A percentile compares a stretch with the other conserved stretches of the same genome.
These are phyloP conservation scores for Phytophthora chlamydospora DNA, from an alignment of 352 stramenopile genomes.

Conservation along the genomic window DNA sequence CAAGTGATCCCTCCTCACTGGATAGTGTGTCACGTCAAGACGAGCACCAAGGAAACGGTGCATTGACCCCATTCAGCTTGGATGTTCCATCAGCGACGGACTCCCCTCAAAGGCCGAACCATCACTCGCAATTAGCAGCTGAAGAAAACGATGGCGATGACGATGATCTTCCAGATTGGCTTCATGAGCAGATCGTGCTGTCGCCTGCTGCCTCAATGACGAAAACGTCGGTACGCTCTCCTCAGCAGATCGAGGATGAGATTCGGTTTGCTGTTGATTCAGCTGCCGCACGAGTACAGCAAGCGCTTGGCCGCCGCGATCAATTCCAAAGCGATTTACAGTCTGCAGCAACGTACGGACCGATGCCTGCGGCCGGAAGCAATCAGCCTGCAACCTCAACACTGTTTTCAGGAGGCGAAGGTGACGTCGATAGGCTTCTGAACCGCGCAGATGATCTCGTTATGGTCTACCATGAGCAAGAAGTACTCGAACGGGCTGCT, in stretches of 20 bases:
- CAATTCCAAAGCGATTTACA: conserved; percentile 47
- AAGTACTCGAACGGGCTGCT: neutral
- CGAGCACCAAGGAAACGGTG: neutral
- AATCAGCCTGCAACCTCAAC: conserved; percentile 14
- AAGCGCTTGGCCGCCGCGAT: conserved; percentile 45
- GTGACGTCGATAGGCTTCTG: conserved; percentile 1
- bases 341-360: conserved; percentile 18
- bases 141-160: conserved; percentile 9
- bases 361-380: neutral
- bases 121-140: conserved; percentile 4
- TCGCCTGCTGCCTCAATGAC: conserved; percentile 20
- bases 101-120: conserved; percentile 2
- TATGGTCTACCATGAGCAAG: conserved; percentile 3
- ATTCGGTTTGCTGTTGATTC: conserved; percentile 64
- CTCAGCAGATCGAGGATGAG: conserved; percentile 64
- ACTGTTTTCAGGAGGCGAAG: conserved; percentile 10
- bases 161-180: conserved; percentile 38
- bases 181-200: conserved; percentile 14
- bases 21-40: conserved; percentile 22
- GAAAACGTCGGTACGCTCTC: conserved; percentile 35
- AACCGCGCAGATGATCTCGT: conserved; percentile 2
- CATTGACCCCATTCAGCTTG: conserved; percentile 6
- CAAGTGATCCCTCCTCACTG: conserved; percentile 15
- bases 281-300: conserved; percentile 44
- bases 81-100: neutral